Evolutionary conservation across 2,329 filamentous ascomycete genomes (phyloP).

Genomic region (Verticillium isaacii): DNA sequence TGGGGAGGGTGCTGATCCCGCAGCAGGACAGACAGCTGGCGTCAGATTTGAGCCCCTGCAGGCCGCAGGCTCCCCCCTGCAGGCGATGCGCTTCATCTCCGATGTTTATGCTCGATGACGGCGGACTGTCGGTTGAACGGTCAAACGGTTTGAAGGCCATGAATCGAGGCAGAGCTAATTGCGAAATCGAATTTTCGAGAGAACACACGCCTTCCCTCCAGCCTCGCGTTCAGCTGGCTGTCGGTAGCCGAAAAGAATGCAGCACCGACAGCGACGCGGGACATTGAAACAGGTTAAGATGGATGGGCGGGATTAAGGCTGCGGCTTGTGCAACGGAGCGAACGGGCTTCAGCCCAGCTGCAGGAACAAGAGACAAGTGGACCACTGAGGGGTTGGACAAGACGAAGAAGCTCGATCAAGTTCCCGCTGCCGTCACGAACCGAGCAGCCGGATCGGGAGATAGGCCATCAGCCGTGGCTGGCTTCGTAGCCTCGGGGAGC

Average conservation of each 20-base stretch:
- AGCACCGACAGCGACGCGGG: background rate
- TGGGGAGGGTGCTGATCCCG: background rate
- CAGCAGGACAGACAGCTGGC: background rate
- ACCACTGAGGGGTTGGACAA: background rate
- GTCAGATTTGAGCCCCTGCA: constrained; percentile 5
- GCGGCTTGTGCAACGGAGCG: background rate
- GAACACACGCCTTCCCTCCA: background rate
- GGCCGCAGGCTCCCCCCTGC: constrained; percentile 12
- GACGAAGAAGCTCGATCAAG: background rate
- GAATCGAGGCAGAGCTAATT: background rate
- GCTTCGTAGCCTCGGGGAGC: background rate
- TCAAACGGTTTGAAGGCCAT: background rate
- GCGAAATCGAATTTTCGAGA: background rate
- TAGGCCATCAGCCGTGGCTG: background rate
- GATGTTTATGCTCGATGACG: constrained; percentile 25
- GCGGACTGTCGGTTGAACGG: background rate
- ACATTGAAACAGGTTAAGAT: background rate
- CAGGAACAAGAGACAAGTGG: background rate
- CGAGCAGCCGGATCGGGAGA: background rate
- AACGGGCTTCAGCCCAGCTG: background rate
- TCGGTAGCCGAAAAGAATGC: background rate
- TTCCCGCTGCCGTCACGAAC: background rate
- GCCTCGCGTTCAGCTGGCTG: background rate
- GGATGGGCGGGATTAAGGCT: background rate
- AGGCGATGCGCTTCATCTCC: constrained; percentile 29